phyloP scores from a whole-genome alignment of 2,329 filamentous ascomycete genomes.

The Phaeosphaeriaceae sp. region DNA sequence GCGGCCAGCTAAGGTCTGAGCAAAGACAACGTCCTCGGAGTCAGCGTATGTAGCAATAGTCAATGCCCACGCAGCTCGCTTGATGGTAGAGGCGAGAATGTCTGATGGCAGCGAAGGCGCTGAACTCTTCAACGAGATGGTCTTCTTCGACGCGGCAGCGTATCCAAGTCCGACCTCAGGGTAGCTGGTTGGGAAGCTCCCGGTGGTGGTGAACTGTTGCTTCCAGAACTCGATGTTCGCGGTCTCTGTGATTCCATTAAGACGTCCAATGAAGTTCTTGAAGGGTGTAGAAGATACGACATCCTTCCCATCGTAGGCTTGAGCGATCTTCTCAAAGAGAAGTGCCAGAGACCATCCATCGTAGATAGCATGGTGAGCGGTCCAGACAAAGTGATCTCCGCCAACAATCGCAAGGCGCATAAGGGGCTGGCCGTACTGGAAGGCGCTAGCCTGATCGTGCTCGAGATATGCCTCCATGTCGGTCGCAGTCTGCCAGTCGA shows the following conservation, averaged over 20 bases:
- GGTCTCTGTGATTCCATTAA: conserved; percentile 2
- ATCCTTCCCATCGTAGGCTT: not conserved
- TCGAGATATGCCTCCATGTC: conserved; percentile 13
- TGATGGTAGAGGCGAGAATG: conserved; percentile 18
- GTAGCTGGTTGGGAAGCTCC: conserved; percentile 12
- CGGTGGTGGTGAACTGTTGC: conserved; percentile 6
- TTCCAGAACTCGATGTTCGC: conserved; percentile 15
- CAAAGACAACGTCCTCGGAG: conserved; percentile 23
- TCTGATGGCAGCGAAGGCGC: conserved; percentile 4
- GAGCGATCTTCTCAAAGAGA: conserved; percentile 14
- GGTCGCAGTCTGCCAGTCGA: conserved; percentile 10
- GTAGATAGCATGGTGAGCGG: conserved; percentile 33
- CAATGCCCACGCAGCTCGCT: conserved; percentile 20
- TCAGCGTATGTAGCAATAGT: conserved; percentile 14
- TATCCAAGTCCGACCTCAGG: conserved; percentile 15
- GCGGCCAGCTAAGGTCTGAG: conserved; percentile 16
- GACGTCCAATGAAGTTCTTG: conserved; percentile 17
- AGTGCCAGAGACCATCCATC: conserved; percentile 28
- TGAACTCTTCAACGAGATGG: conserved; percentile 2
- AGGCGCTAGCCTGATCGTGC: conserved; percentile 6
- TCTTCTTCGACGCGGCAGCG: conserved; percentile 12
- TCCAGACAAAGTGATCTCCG: conserved; percentile 30
- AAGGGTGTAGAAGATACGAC: not conserved
- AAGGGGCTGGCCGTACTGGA: conserved; percentile 15
- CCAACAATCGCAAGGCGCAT: conserved; percentile 19